A percentile compares a stretch with the other conserved stretches of the same genome.
phyloP scores from a whole-genome alignment of 2,329 filamentous ascomycete genomes.

The Microdochium paspali region DNA sequence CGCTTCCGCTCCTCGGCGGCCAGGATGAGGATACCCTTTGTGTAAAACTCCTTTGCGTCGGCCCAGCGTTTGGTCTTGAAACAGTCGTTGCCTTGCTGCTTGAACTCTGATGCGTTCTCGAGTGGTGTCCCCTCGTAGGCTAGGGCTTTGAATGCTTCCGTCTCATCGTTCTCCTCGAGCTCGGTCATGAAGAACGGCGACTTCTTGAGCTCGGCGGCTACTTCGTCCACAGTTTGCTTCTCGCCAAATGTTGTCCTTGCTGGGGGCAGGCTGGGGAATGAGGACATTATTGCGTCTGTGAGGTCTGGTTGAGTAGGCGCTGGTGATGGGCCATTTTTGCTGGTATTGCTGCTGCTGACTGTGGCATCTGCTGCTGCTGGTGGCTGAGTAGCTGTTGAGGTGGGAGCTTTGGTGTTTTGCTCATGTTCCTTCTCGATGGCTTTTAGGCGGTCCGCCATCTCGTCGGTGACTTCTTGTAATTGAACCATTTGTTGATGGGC shows the following conservation, averaged over 20 bases:
- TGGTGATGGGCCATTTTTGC: background rate
- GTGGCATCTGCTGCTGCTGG: conserved; percentile 3
- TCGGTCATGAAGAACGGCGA: conserved; percentile 93
- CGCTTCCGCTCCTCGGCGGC: conserved; percentile 51
- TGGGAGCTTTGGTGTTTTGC: conserved; percentile 3
- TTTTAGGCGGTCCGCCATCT: conserved; percentile 22
- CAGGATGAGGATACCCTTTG: conserved; percentile 71
- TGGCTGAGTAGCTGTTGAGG: background rate
- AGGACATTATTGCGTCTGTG: background rate
- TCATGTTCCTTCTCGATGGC: conserved; percentile 21
- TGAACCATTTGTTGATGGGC: conserved; percentile 17
- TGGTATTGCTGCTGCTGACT: background rate
- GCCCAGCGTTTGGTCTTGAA: conserved; percentile 64
- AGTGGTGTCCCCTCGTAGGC: conserved; percentile 86
- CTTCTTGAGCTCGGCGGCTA: conserved; percentile 47
- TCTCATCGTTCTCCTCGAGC: conserved; percentile 72
- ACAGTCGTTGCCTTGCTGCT: conserved; percentile 85
- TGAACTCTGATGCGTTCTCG: conserved; percentile 77
- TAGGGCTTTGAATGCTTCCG: conserved; percentile 82
- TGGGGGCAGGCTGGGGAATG: conserved; percentile 35
- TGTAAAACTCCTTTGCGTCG: conserved; percentile 88
- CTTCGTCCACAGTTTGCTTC: conserved; percentile 43
- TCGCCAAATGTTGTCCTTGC: conserved; percentile 23
- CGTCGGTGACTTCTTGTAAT: conserved; percentile 31
- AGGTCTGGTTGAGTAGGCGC: background rate